Evolutionary conservation across 2,329 filamentous ascomycete genomes (phyloP), one percentile per base, ranked within the genome.

Genomic region (Verticillium nonalfalfae): DNA sequence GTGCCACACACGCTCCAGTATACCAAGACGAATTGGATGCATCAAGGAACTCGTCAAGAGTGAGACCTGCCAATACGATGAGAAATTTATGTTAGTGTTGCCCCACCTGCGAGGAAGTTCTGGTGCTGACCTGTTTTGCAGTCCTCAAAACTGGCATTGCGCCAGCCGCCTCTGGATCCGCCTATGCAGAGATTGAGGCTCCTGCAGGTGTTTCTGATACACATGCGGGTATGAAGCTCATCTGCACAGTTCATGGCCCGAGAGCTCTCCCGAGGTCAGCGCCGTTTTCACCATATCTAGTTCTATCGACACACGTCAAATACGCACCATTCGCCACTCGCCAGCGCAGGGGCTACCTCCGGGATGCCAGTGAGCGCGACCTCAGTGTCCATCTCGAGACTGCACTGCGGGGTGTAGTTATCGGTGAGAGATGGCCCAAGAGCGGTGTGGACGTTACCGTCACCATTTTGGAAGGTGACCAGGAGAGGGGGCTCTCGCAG

Each of bases 341-440:
- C 62, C 85, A 89, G 68, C 84, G 95, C 62, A 85, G 90, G 72
- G 92, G 93, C 13, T 97, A 97, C 72, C 79, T 97, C 26, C 87
- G 93, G 56, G 94, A 98, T 73, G 82, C 89, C 15, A 89, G 84
- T 64, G 95, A 99, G 77, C 85, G 93, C 58, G 95, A 99, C 72
- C 82, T 99, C 1, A 91, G 91, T 13, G 90, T 93, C 11, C 94
- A 98, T 73, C 80, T 99, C 3, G 93, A 98, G 75, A 94, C 92
- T 15, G 93, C 95, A 33, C 81, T 99, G 58, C 85, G 93, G 38
- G 94, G 94, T 1, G 90, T 92, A 7, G 87, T 98, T 58, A 94
- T 98, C 70, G 93, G 92, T 14, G 93, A 97, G 72, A 83, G 94
- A 62, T 99, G 94, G 91, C 95, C 95, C n/a, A 99, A 99, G 80